Base-by-base conservation (phyloP, 805 yeast genomes). In the Saccharomycopsis capsularis region DNA sequence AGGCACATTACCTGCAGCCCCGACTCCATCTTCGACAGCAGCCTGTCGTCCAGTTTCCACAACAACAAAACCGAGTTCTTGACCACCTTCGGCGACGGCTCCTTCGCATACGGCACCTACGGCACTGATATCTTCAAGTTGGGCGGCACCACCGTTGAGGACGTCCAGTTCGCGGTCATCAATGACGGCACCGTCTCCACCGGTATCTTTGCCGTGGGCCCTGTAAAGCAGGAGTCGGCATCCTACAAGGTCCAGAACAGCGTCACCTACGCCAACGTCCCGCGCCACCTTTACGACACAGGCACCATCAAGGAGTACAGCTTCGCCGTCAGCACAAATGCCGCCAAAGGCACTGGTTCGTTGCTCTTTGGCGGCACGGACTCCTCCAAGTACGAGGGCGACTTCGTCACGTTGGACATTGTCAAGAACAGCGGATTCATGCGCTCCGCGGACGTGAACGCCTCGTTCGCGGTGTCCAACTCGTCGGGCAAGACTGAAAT, bases 321-420 rank as follows among this genome's bases (percentile, higher is more conserved):
- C 11, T 29, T 9, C 13, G 7, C 32, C 32, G 13, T 29, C 13
- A 9, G 11, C 11, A 13, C 13, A 13, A 29, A 29, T 29, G 7
- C 32, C 13, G 7, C 32, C 13, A 9, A 7, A 7, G 32, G 44
- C 4, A 9, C 43, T 13, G 75, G 73, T 1, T 63, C 71, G 15
- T 68, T 84, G n/a, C 61, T 84, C 42, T 84, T 84, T 66, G 91
- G 93, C 43, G 93, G 81, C 30, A 72, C 79, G 25, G 91, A 84
- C 58, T 75, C 73, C 50, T 73, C 78, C 37, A 82, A 82, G 63
- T 81, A 70, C 59, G 35, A 59, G 1, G 82, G 82, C 19, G 56
- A 59, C 23, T 61, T 76, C 27, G 55, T 59, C 19, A 56, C 68
- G 19, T 59, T 76, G 50, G 59, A 62, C 30, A 50, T 73, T 16